Conservation (phyloP, 768 basidiomycete species). For the Amanita rubescens region DNA sequence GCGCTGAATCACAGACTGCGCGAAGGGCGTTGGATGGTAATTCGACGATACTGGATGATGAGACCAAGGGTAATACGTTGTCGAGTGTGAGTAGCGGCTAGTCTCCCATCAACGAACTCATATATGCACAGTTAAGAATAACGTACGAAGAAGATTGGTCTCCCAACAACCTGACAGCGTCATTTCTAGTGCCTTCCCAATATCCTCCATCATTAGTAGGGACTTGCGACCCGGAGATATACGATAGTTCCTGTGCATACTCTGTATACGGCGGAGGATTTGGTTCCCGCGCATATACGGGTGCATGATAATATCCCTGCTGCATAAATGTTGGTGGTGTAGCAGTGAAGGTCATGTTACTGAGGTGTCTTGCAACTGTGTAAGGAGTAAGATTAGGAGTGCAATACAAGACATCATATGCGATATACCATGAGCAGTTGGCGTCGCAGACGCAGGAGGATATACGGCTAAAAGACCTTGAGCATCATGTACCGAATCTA, state of each 20-base stretch:
- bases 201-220: constrained; percentile 43
- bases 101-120: constrained; percentile 10
- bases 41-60: constrained; percentile 26
- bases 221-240: constrained; percentile 42
- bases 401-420: background rate
- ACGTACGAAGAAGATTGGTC: constrained; percentile 46
- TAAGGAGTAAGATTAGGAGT: constrained; percentile 4
- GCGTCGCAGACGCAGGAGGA: constrained; percentile 70
- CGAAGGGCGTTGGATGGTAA: constrained; percentile 50
- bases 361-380: constrained; percentile 61
- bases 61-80: constrained; percentile 30
- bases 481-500: constrained; percentile 58
- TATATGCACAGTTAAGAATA: constrained; percentile 14
- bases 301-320: constrained; percentile 39
- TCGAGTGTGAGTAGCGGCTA: constrained; percentile 34
- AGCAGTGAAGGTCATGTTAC: constrained; percentile 48
- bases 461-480: constrained; percentile 61
- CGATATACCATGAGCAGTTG: constrained; percentile 62
- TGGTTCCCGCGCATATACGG: constrained; percentile 26
- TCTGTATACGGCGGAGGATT: constrained; percentile 53
- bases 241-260: constrained; percentile 54
- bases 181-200: constrained; percentile 58
- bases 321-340: constrained; percentile 60
- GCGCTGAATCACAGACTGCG: constrained; percentile 60
- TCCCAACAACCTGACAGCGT: constrained; percentile 53